Evolutionary conservation across 2,329 filamentous ascomycete species (phyloP).

Genomic region (Aspergillus hiratsukae): DNA sequence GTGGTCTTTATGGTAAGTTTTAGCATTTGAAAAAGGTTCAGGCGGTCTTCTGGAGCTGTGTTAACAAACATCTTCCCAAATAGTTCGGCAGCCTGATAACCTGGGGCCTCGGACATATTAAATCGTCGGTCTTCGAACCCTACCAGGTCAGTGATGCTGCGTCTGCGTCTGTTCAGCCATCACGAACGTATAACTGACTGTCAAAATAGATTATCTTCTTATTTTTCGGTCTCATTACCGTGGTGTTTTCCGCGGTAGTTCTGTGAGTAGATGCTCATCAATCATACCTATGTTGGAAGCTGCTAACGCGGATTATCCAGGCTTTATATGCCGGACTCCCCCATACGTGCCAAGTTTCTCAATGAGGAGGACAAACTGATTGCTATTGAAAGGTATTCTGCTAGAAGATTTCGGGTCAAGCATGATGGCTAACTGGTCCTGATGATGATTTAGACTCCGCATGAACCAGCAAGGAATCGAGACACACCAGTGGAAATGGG

Average conservation of each 20-base stretch:
- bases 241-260: constrained; percentile 49
- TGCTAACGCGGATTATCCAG: constrained; percentile 7
- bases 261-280: constrained; percentile 28
- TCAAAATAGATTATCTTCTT: constrained; percentile 27
- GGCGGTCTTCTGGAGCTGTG: not conserved
- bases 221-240: constrained; percentile 46
- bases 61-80: not conserved
- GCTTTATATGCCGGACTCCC: constrained; percentile 60
- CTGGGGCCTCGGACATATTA: constrained; percentile 50
- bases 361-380: constrained; percentile 53
- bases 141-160: constrained; percentile 45
- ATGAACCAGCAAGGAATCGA: constrained; percentile 47
- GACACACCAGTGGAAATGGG: constrained; percentile 47
- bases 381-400: constrained; percentile 49
- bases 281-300: not conserved
- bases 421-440: not conserved
- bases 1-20: constrained; percentile 47
- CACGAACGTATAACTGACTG: not conserved
- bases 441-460: constrained; percentile 33
- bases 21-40: not conserved
- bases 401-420: not conserved
- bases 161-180: not conserved
- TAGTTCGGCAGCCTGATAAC: constrained; percentile 51
- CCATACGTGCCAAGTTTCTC: constrained; percentile 56
- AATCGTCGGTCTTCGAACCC: constrained; percentile 39